Conservation (phyloP, 495 filamentous ascomycete species). For the Penicillium steckii region DNA sequence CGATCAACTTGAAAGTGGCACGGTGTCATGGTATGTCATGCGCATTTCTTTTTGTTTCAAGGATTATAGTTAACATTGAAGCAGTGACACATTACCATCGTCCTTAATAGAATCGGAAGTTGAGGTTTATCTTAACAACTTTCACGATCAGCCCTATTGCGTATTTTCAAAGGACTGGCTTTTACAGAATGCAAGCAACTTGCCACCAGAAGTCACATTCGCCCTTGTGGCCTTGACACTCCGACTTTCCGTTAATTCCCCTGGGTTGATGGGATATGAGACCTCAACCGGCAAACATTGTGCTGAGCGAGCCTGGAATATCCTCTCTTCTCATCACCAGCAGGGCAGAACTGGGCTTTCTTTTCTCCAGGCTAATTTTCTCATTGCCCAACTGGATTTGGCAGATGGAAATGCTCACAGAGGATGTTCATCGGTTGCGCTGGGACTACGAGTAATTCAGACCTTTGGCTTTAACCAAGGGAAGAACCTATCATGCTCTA, state of each 20-base stretch:
- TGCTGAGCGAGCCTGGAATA: conserved; percentile 23
- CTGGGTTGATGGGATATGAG: not conserved
- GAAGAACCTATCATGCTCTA: conserved; percentile 4
- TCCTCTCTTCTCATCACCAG: conserved; percentile 19
- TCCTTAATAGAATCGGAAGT: conserved; percentile 21
- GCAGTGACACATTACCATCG: conserved; percentile 2
- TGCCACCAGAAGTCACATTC: conserved; percentile 22
- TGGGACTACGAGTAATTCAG: conserved; percentile 27
- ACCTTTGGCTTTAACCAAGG: conserved; percentile 23
- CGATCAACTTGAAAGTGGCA: not conserved
- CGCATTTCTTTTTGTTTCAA: not conserved
- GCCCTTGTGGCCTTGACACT: conserved; percentile 27
- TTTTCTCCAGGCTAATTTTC: conserved; percentile 27
- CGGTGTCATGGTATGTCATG: not conserved
- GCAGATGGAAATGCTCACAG: conserved; percentile 24
- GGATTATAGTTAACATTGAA: not conserved
- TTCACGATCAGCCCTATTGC: conserved; percentile 32
- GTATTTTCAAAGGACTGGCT: conserved; percentile 26
- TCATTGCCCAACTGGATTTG: conserved; percentile 29
- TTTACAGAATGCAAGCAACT: conserved; percentile 4
- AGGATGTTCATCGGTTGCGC: conserved; percentile 21
- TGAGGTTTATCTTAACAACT: conserved; percentile 21
- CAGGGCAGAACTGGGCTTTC: conserved; percentile 19
- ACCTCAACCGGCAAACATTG: conserved; percentile 8
- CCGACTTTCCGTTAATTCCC: conserved; percentile 18